Conservation (phyloP, 208 protist genomes). For the Herpetomonas samuelpessoai region DNA sequence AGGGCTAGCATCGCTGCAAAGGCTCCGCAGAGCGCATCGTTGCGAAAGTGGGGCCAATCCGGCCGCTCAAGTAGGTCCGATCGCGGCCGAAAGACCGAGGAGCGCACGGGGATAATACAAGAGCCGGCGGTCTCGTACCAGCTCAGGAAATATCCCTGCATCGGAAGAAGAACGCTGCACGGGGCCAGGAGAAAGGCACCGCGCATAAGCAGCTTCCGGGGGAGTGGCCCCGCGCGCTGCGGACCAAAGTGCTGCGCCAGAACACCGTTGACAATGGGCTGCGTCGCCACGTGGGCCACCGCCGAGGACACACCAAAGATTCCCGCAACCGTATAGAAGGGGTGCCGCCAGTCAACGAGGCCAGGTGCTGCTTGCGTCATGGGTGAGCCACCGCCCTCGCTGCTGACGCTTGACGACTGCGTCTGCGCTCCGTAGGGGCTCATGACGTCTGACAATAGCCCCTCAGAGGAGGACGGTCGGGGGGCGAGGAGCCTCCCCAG, state of each 20-base stretch:
- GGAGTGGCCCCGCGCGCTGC: constrained; percentile 27
- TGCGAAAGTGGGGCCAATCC: constrained; percentile 54
- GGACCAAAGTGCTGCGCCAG: constrained; percentile 72
- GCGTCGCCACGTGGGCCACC: constrained; percentile 45
- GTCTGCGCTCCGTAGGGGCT: neutral
- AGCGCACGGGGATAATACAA: constrained; percentile 62
- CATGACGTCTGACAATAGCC: constrained; percentile 6
- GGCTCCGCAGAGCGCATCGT: constrained; percentile 60
- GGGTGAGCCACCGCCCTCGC: neutral
- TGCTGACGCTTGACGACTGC: constrained; percentile 4
- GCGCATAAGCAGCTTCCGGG: constrained; percentile 28
- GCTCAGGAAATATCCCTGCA: constrained; percentile 55
- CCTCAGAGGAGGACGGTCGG: neutral
- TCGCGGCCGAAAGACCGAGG: constrained; percentile 63
- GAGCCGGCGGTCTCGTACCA: constrained; percentile 78
- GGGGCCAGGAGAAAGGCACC: constrained; percentile 39
- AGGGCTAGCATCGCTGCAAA: constrained; percentile 41
- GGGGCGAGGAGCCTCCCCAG: constrained; percentile 1
- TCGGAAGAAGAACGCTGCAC: constrained; percentile 42
- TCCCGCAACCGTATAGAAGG: constrained; percentile 64
- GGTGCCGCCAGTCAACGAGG: constrained; percentile 65
- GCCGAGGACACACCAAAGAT: constrained; percentile 33
- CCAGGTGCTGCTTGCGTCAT: constrained; percentile 8
- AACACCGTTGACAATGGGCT: constrained; percentile 53
- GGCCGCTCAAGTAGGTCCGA: constrained; percentile 36